Evolutionary conservation across 257 asterid species (phyloP).

Genomic region (Lycium ferocissimum): DNA sequence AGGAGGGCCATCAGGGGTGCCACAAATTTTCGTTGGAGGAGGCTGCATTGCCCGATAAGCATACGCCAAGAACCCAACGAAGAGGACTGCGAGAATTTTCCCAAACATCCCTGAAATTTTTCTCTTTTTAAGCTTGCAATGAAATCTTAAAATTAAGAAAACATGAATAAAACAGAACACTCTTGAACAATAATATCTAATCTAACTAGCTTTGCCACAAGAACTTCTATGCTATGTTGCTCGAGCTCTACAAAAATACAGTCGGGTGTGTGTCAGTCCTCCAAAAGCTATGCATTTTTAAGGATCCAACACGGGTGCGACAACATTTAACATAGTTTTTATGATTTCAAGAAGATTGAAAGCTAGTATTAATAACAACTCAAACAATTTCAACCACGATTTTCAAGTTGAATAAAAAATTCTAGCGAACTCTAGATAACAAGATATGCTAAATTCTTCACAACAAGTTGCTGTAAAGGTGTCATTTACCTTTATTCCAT

Average conservation of each 20-base stretch:
- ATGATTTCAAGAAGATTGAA: background rate
- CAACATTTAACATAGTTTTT: background rate
- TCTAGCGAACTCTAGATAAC: background rate
- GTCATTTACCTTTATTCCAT: background rate
- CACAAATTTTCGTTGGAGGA: constrained; percentile 70
- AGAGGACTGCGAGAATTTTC: constrained; percentile 59
- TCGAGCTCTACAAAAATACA: background rate
- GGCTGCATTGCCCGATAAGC: constrained; percentile 76
- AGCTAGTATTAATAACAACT: background rate
- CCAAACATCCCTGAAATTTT: constrained; percentile 67
- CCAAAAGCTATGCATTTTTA: background rate
- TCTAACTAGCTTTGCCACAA: background rate
- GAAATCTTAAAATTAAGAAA: background rate
- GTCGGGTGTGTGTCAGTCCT: background rate
- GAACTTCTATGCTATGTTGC: background rate
- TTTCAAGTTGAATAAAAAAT: background rate
- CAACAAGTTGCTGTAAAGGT: background rate
- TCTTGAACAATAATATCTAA: background rate
- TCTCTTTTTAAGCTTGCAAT: background rate
- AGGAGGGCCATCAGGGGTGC: constrained; percentile 70
- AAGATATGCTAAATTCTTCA: too few species aligned
- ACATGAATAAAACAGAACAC: background rate
- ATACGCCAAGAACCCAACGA: constrained; percentile 70
- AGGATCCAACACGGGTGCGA: accelerated
- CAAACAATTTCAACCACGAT: background rate